These are phyloP conservation scores for Suillus cothurnatus DNA, from an alignment of 768 basidiomycete genomes.

Conservation along the genomic window DNA sequence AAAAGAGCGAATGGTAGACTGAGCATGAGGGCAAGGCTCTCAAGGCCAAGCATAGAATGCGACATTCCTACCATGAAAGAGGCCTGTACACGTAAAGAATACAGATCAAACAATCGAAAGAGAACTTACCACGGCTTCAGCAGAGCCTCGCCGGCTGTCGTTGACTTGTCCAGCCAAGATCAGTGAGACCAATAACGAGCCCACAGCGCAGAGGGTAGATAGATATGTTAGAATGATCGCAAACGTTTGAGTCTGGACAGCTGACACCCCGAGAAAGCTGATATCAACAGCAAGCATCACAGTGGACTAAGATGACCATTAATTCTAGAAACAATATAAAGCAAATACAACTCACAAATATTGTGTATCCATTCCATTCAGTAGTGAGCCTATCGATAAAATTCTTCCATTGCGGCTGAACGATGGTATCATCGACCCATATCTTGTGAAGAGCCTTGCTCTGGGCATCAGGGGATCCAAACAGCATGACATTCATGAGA, in stretches of 20 bases:
- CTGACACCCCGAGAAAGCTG: constrained; percentile 52
- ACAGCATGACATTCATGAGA: constrained; percentile 36
- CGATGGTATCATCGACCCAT: constrained; percentile 47
- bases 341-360: constrained; percentile 40
- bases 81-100: constrained; percentile 11
- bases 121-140: constrained; percentile 34
- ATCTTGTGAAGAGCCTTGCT: constrained; percentile 41
- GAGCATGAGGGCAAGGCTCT: constrained; percentile 34
- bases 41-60: constrained; percentile 18
- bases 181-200: constrained; percentile 36
- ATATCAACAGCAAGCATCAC: constrained; percentile 55
- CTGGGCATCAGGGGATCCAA: constrained; percentile 48
- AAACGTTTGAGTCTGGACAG: constrained; percentile 26
- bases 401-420: constrained; percentile 39
- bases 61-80: constrained; percentile 12
- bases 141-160: constrained; percentile 22
- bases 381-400: constrained; percentile 42
- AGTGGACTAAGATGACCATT: constrained; percentile 39
- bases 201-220: constrained; percentile 38
- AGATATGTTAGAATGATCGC: constrained; percentile 35
- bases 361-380: constrained; percentile 51
- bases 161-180: constrained; percentile 40
- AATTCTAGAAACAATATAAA: background rate
- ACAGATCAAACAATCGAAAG: constrained; percentile 11
- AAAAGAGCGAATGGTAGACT: constrained; percentile 36